Evolutionary conservation across 176 grass and related monocot genomes (phyloP).

Genomic region (Avena insularis): DNA sequence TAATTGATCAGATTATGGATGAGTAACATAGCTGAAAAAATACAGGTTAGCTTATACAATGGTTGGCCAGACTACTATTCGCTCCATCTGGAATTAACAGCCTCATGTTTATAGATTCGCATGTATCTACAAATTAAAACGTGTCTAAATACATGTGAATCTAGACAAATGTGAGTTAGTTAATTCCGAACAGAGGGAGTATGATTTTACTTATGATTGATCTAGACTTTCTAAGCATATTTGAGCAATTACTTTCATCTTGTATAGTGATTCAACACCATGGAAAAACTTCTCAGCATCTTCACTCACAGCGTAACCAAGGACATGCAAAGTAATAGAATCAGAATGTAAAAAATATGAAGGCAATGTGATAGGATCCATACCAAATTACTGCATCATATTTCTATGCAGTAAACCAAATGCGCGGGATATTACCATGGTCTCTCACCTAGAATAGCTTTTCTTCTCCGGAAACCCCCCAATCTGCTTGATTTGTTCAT

Average conservation of each 20-base stretch:
- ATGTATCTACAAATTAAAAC: no score
- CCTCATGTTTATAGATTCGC: no score
- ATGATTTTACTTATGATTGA: neutral
- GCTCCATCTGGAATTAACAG: no score
- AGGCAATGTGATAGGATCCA: neutral
- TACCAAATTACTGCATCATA: neutral
- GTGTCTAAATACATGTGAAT: no score
- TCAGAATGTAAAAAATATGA: constrained; percentile 1
- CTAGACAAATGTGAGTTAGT: no score
- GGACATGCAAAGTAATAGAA: constrained; percentile 52
- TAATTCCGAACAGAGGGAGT: no score
- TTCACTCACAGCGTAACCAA: constrained; percentile 84
- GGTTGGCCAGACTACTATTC: constrained; percentile 22
- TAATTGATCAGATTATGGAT: neutral
- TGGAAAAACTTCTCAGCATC: constrained; percentile 77
- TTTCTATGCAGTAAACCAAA: neutral
- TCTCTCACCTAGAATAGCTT: neutral
- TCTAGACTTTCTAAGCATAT: constrained; percentile 13
- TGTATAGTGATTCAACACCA: constrained; percentile 58
- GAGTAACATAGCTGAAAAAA: neutral
- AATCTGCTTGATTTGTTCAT: neutral
- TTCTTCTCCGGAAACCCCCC: neutral
- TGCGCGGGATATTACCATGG: neutral
- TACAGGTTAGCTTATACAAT: neutral
- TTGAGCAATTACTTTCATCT: constrained; percentile 61